These are phyloP conservation scores for Dendryphion nanum DNA, from an alignment of 2,329 filamentous ascomycete genomes.

Conservation along the genomic window DNA sequence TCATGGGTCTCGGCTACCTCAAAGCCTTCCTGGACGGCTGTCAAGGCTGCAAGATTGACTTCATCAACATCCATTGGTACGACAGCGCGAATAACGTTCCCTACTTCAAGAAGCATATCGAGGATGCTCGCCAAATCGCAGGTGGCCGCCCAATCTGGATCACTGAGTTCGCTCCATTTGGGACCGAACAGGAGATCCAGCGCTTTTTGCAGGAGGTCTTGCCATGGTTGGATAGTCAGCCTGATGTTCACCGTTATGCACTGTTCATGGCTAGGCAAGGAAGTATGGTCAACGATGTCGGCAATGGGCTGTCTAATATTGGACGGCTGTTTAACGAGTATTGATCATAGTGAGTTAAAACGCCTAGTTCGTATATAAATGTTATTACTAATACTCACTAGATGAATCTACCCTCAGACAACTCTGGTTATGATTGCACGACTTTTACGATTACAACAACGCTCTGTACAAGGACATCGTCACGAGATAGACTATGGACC, in stretches of 20 bases:
- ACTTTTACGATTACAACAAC: too few relatives aligned
- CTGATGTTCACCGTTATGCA: constrained; percentile 31
- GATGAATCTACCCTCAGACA: too few relatives aligned
- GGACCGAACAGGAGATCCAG: constrained; percentile 16
- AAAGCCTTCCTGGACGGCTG: constrained; percentile 26
- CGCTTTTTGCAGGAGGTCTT: constrained; percentile 26
- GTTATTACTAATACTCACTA: too few relatives aligned
- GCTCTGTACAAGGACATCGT: too few relatives aligned
- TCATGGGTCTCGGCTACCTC: constrained; percentile 25
- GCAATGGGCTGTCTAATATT: constrained; percentile 13
- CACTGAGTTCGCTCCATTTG: constrained; percentile 31
- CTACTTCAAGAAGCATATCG: constrained; percentile 35
- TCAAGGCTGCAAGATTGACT: constrained; percentile 32
- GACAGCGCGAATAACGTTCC: constrained; percentile 17
- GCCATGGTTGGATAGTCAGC: constrained; percentile 29
- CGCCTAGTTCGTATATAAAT: too few relatives aligned
- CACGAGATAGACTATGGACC: too few relatives aligned
- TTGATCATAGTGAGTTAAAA: too few relatives aligned
- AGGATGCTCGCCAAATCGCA: constrained; percentile 40
- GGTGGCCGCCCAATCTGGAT: constrained; percentile 48
- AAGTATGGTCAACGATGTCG: constrained; percentile 14
- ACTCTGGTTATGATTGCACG: too few relatives aligned
- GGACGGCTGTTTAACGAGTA: too few relatives aligned
- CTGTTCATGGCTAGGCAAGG: constrained; percentile 22
- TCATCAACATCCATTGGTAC: constrained; percentile 34